Evolutionary conservation across 306 rosid genomes (phyloP).

Genomic region (Amphicarpaea edgeworthii): DNA sequence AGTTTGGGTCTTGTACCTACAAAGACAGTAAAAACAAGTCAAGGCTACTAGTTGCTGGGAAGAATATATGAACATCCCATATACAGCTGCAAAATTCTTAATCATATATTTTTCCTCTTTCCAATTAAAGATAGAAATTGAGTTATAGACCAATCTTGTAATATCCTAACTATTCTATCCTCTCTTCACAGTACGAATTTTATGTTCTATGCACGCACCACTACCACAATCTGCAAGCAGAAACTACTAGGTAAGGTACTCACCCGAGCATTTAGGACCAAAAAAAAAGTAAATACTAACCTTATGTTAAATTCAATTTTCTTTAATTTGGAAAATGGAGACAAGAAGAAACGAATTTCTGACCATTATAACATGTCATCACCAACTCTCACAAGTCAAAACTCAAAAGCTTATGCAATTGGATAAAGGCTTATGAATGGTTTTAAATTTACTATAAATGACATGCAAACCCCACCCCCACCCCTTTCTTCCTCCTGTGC

Average conservation of each 20-base stretch:
- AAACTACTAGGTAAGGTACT: slow-evolving; percentile 26
- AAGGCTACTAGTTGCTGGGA: slow-evolving; percentile 36
- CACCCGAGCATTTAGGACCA: slow-evolving; percentile 1
- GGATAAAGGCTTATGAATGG: slow-evolving; percentile 1
- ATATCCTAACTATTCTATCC: slow-evolving; percentile 5
- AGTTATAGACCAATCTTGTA: slow-evolving; percentile 9
- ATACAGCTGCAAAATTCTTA: background rate
- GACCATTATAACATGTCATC: slow-evolving; percentile 1
- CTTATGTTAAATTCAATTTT: slow-evolving; percentile 17
- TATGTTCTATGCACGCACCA: slow-evolving; percentile 22
- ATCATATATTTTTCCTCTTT: slow-evolving; percentile 7
- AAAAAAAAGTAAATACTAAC: slow-evolving; percentile 24
- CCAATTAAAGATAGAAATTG: slow-evolving; percentile 35
- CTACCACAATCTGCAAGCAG: slow-evolving; percentile 19
- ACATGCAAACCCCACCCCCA: background rate
- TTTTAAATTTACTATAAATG: background rate
- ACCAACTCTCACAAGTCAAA: slow-evolving; percentile 25
- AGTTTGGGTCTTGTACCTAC: slow-evolving; percentile 89
- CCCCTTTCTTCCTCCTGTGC: background rate
- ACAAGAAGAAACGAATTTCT: background rate
- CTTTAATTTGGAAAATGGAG: background rate
- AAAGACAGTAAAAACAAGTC: slow-evolving; percentile 43
- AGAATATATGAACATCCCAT: slow-evolving; percentile 37
- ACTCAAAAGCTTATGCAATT: background rate
- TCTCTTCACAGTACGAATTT: slow-evolving; percentile 32